These are phyloP conservation scores for Pythium rishiriense DNA, from an alignment of 352 stramenopile genomes.

Conservation along the genomic window DNA sequence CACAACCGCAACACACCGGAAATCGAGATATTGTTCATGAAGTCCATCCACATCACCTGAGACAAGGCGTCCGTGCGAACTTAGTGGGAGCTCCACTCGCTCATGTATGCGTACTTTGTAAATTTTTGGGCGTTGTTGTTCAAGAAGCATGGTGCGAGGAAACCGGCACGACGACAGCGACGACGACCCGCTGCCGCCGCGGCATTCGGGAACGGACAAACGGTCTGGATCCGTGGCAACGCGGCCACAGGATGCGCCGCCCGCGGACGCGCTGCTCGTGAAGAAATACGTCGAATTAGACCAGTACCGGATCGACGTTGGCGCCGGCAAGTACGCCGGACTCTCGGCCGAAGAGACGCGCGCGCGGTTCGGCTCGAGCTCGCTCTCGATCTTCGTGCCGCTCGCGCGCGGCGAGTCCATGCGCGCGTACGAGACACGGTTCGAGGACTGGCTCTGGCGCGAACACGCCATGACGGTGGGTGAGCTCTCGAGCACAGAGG, in stretches of 20 bases:
- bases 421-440: constrained; percentile 20
- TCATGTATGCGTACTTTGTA: background rate
- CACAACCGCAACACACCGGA: no score
- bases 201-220: no score
- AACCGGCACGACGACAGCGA: background rate
- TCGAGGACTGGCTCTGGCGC: constrained; percentile 19
- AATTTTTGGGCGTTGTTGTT: background rate
- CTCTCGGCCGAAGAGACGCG: background rate
- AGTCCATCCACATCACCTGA: no score
- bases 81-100: background rate
- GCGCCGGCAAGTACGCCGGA: background rate
- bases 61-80: constrained; percentile 1
- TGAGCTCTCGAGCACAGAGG: constrained; percentile 5
- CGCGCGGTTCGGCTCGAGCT: constrained; percentile 4
- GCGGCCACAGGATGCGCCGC: no score
- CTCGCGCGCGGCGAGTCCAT: constrained; percentile 18
- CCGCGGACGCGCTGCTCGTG: background rate
- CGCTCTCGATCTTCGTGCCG: constrained; percentile 25
- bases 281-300: constrained; percentile 17
- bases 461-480: constrained; percentile 1
- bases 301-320: constrained; percentile 6
- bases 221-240: no score
- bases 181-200: background rate
- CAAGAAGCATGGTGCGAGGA: background rate
- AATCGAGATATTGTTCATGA: no score